Base-by-base conservation (phyloP, 2,329 filamentous ascomycete species). In the Alternaria gaisen region DNA sequence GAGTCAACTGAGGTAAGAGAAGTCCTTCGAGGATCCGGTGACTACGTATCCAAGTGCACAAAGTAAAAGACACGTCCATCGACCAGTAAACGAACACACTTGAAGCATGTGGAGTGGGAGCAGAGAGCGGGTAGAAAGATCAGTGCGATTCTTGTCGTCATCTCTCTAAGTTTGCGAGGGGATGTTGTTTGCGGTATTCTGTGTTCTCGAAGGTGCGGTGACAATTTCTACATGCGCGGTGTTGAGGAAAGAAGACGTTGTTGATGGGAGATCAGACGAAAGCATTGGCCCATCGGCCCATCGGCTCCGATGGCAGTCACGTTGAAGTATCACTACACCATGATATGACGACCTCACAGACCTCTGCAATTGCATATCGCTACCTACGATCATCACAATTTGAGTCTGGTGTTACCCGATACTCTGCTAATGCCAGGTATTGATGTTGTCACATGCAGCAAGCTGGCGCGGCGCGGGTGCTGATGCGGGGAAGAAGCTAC, bases 401-500 rank as follows among this genome's bases (percentile, higher is more conserved):
- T 16, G 5, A 2, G 18, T 5, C 41, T 43, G 18, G 24, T 26
- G 3, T 1, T 26, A 42, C 32, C 14, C 34, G 28, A 32, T 38
- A 3, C 20, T 36, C 18, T 48, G 28, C 47, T 47, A 24, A 52
- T 3, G 14, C 4, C 14, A 18, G 8, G 5, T 36, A n/a, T 22
- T 40, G 26, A 26, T 14, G 7, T 32, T 24, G 10, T 38, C 52
- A 34, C 24, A 26, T 20, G n/a, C 22, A 36, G 3, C 11, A n/a
- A 2, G 24, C 28, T n/a, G 36, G 22, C 10, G 18, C 20, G 18
- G 22, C 43, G 58, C 42, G 47, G 48, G 14, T 32, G 34, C 54
- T 14, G 28, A 43, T 61, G 54, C 48, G 58, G 58, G 58, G 58
- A 48, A 61, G 5, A 52, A 36, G 32, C 58, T 38, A 40, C 32